Conservation (phyloP, 2,329 filamentous ascomycete genomes). For the Aureobasidium sp. region DNA sequence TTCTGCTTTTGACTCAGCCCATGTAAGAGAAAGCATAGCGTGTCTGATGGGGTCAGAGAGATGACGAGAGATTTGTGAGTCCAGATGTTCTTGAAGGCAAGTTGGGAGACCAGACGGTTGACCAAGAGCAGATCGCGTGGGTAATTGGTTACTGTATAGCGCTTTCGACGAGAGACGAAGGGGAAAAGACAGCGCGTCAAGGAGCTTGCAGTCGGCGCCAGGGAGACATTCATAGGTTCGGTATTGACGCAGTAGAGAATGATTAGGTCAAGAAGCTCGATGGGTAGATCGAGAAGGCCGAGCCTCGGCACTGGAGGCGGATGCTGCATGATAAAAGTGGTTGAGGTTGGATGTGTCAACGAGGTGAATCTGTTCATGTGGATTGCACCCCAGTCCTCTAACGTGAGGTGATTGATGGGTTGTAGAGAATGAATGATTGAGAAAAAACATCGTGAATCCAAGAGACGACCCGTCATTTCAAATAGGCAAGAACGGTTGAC, state of each 20-base stretch:
- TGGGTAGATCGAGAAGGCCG: slow-evolving; percentile 13
- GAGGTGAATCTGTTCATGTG: not conserved
- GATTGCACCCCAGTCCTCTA: not conserved
- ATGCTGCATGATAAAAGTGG: not conserved
- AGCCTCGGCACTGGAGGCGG: not conserved
- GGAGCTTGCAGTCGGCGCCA: slow-evolving; percentile 7
- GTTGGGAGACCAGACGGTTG: slow-evolving; percentile 9
- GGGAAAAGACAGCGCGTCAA: not conserved
- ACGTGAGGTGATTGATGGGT: not conserved
- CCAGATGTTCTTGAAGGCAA: slow-evolving; percentile 13
- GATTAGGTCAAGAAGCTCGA: slow-evolving; percentile 15
- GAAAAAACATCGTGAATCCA: not conserved
- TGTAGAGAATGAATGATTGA: not conserved
- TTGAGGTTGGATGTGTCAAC: not conserved
- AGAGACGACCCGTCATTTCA: not conserved
- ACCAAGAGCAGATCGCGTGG: slow-evolving; percentile 11
- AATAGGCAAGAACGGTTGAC: not conserved
- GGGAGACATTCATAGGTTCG: slow-evolving; percentile 3
- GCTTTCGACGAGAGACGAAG: slow-evolving; percentile 3
- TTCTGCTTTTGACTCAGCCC: slow-evolving; percentile 11
- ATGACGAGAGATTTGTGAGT: slow-evolving; percentile 12
- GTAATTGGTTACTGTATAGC: slow-evolving; percentile 10
- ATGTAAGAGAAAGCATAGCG: slow-evolving; percentile 15
- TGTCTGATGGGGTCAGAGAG: slow-evolving; percentile 12
- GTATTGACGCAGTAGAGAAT: not conserved